Percentiles rank a stretch among this genome's conserved stretches.
phyloP scores from a whole-genome alignment of 129 eudicot species.

The Arctium minus region DNA sequence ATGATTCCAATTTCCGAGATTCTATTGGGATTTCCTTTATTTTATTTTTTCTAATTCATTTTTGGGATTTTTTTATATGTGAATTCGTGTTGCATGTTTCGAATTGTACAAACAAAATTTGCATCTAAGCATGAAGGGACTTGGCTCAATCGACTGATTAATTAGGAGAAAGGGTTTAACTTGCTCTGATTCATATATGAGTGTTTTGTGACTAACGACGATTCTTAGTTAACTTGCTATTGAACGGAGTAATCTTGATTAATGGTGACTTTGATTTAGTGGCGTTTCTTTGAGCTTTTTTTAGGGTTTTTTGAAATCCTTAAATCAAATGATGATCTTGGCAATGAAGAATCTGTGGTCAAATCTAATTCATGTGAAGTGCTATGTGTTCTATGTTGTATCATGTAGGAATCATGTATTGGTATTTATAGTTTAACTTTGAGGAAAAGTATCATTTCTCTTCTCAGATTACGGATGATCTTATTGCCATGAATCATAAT shows the following conservation, averaged over 20 bases:
- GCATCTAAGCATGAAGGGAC: not conserved
- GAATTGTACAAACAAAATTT: not conserved
- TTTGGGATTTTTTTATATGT: not conserved
- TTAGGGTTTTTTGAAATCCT: not conserved
- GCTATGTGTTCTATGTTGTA: not conserved
- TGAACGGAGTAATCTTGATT: not conserved
- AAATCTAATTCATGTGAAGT: not conserved
- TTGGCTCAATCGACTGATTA: slow-evolving; percentile 1
- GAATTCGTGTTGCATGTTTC: slow-evolving; percentile 1
- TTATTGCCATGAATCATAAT: no score
- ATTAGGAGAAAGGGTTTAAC: slow-evolving; percentile 16
- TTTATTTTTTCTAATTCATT: no score
- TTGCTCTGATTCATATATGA: not conserved
- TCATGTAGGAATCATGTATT: no score
- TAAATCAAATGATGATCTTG: not conserved
- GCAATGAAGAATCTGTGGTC: no score
- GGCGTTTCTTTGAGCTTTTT: not conserved
- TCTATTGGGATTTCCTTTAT: not conserved
- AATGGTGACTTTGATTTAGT: not conserved
- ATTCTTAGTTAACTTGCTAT: not conserved
- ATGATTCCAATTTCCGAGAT: not conserved
- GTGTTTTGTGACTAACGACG: not conserved
- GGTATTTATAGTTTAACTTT: no score
- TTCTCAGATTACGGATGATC: no score
- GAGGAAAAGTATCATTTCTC: no score